phyloP scores from a whole-genome alignment of 2,329 filamentous ascomycete species.

The Pleoardoris graminearum region DNA sequence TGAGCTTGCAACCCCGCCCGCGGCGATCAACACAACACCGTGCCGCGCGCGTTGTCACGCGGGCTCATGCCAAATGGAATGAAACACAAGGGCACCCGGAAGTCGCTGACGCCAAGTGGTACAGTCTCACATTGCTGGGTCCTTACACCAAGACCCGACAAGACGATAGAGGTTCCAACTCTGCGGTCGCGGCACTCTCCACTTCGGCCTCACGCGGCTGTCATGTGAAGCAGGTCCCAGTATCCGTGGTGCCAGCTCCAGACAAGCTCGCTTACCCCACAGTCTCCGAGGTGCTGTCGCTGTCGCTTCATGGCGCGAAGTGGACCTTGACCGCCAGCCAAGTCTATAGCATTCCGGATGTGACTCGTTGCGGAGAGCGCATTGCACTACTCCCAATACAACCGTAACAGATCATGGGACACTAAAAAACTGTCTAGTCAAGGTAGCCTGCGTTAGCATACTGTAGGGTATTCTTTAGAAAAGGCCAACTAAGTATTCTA shows the following conservation, averaged over 20 bases:
- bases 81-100: neutral
- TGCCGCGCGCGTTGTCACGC: neutral
- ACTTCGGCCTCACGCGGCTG: neutral
- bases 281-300: neutral
- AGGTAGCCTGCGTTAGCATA: too few species aligned
- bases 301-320: neutral
- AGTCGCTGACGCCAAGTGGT: too few species aligned
- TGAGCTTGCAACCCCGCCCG: constrained; percentile 4
- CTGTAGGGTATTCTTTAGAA: too few species aligned
- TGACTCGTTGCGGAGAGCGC: too few species aligned
- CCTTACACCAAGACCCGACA: neutral
- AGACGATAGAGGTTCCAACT: neutral
- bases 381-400: too few species aligned
- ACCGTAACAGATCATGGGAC: too few species aligned
- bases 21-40: neutral
- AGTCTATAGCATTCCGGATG: too few species aligned
- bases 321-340: constrained; percentile 3
- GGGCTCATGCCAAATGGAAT: neutral
- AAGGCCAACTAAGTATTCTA: too few species aligned
- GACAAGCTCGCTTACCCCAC: neutral
- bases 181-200: neutral
- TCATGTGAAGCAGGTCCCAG: neutral
- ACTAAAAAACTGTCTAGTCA: too few species aligned
- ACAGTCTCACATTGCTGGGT: neutral
- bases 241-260: neutral